Percentiles rank a stretch among this genome's conserved stretches.
Evolutionary conservation across 2,329 filamentous ascomycete species (phyloP).

Genomic region (Alternaria sp.): DNA sequence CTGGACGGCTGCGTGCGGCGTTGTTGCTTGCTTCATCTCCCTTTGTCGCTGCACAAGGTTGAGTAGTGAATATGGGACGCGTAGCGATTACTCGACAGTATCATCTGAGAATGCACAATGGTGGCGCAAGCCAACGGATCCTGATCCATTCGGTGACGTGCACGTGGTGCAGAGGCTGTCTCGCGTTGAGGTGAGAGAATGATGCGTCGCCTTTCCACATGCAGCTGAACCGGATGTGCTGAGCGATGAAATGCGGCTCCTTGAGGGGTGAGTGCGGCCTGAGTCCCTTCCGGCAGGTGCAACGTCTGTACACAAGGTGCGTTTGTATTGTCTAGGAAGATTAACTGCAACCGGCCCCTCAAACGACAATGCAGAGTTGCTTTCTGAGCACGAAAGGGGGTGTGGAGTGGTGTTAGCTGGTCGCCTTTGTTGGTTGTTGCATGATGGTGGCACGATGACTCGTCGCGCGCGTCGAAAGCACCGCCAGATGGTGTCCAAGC

Average conservation of each 20-base stretch:
- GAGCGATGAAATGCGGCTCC: conserved; percentile 18
- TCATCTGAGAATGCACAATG: conserved; percentile 16
- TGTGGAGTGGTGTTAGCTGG: conserved; percentile 20
- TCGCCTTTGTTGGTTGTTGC: conserved; percentile 31
- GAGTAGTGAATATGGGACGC: conserved; percentile 7
- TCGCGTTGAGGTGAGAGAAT: conserved; percentile 17
- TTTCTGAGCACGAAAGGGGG: conserved; percentile 13
- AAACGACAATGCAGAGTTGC: conserved; percentile 19
- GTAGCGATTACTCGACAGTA: conserved; percentile 4
- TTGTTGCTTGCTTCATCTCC: conserved; percentile 29
- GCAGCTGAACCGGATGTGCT: conserved; percentile 14
- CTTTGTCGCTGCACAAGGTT: conserved; percentile 25
- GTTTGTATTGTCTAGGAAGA: conserved; percentile 22
- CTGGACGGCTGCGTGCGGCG: conserved; percentile 33
- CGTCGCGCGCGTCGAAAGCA: conserved; percentile 23
- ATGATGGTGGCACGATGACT: conserved; percentile 31
- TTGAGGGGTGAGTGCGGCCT: conserved; percentile 13
- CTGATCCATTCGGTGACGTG: conserved; percentile 15
- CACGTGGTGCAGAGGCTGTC: conserved; percentile 24
- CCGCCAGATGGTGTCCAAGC: conserved; percentile 21
- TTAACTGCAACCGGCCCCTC: conserved; percentile 27
- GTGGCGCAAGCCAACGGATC: conserved; percentile 22
- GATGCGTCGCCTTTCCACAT: conserved; percentile 8
- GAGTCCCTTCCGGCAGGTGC: conserved; percentile 18
- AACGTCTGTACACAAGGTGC: conserved; percentile 22